phyloP scores from a whole-genome alignment of 2,329 filamentous ascomycete species.

The Byssochlamys sp. region DNA sequence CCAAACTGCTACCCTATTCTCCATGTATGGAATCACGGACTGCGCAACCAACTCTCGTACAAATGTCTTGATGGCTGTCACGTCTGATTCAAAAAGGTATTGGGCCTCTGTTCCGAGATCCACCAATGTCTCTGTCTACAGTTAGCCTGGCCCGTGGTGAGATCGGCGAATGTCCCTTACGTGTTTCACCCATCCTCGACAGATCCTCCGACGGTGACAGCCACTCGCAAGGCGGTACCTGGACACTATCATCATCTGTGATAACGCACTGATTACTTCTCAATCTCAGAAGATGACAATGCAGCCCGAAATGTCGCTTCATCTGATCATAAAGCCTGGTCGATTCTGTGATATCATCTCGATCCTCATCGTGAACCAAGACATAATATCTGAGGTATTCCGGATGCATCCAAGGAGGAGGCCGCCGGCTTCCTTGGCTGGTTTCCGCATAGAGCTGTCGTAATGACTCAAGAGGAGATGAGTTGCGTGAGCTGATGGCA shows the following conservation, averaged over 20 bases:
- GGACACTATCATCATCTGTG: slow-evolving; percentile 82
- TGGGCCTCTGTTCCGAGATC: slow-evolving; percentile 61
- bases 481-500: slow-evolving; percentile 82
- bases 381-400: slow-evolving; percentile 95
- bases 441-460: slow-evolving; percentile 74
- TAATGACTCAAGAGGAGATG: slow-evolving; percentile 75
- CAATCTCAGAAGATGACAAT: slow-evolving; percentile 83
- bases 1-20: slow-evolving; percentile 81
- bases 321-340: slow-evolving; percentile 92
- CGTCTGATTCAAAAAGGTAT: slow-evolving; percentile 86
- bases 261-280: slow-evolving; percentile 75
- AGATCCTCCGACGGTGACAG: slow-evolving; percentile 79
- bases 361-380: slow-evolving; percentile 89
- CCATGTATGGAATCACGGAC: slow-evolving; percentile 92
- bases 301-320: slow-evolving; percentile 94
- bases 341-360: slow-evolving; percentile 81
- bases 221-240: slow-evolving; percentile 77
- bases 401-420: slow-evolving; percentile 79
- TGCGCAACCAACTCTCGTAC: slow-evolving; percentile 91
- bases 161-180: slow-evolving; percentile 24
- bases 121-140: slow-evolving; percentile 30
- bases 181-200: slow-evolving; percentile 57
- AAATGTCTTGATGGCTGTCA: slow-evolving; percentile 76
- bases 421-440: slow-evolving; percentile 60
- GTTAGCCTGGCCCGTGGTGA: slow-evolving; percentile 6